Conservation (phyloP, 2,329 filamentous ascomycete genomes). For the Colletotrichum destructivum region DNA sequence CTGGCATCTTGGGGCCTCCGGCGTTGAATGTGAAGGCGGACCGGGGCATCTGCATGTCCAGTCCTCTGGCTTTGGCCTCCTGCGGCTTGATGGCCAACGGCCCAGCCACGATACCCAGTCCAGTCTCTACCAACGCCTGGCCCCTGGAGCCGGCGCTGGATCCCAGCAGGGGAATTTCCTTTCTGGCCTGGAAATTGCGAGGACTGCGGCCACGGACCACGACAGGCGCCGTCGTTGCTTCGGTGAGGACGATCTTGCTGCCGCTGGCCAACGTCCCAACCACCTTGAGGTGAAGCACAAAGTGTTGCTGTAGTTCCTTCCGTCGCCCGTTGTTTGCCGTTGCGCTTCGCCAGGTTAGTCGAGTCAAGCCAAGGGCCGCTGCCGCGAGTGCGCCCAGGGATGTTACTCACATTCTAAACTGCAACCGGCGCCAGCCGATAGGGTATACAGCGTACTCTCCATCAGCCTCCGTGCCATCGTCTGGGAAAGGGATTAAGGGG, state of each 20-base stretch:
- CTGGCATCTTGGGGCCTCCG: constrained; percentile 65
- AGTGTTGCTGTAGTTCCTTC: constrained; percentile 97
- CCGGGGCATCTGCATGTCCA: constrained; percentile 70
- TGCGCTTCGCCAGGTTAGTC: constrained; percentile 67
- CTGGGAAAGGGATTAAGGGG: constrained; percentile 78
- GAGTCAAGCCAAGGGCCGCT: constrained; percentile 29
- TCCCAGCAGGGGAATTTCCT: constrained; percentile 90
- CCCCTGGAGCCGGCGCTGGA: constrained; percentile 83
- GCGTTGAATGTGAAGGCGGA: constrained; percentile 72
- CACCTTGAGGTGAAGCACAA: constrained; percentile 89
- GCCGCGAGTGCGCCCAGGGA: constrained; percentile 3
- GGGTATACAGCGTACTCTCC: constrained; percentile 92
- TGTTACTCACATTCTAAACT: constrained; percentile 82
- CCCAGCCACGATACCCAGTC: constrained; percentile 72
- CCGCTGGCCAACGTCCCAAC: constrained; percentile 87
- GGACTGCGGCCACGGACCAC: constrained; percentile 95
- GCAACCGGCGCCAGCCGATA: constrained; percentile 92
- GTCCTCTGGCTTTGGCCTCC: constrained; percentile 65
- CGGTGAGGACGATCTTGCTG: constrained; percentile 84
- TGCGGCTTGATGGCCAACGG: constrained; percentile 69
- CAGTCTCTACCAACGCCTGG: constrained; percentile 78
- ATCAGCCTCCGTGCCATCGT: constrained; percentile 73
- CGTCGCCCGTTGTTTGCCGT: constrained; percentile 96
- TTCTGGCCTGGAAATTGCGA: constrained; percentile 93
- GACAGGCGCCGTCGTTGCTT: constrained; percentile 89